Evolutionary conservation across 208 protist species (phyloP), one percentile per base, ranked within the genome.

Genomic region (Acanthamoeba castellanii): DNA sequence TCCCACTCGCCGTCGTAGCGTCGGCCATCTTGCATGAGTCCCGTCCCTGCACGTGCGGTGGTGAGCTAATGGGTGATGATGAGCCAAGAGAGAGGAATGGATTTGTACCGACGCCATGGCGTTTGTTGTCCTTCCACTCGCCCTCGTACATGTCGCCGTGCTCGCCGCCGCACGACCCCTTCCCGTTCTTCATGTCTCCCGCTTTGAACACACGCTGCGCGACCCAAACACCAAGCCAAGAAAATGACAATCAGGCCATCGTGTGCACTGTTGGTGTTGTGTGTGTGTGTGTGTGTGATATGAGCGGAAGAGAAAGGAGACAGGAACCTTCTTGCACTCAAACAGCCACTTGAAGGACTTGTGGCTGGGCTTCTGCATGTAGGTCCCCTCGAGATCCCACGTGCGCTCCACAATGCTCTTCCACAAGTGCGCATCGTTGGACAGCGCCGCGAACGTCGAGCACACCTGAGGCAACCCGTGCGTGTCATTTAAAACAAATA

Each of bases 1-100:
- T 87, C 78, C 78, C 78, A 87, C 78, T 87, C 78, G 25, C 78
- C 78, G 22, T 87, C 78, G 78, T 87, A 87, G 4, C 50, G 18
- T 20, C 78, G 5, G 20, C 78, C 78, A 22, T 87, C 78, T 32
- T 87, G 42, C 78, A 87, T 87, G 78, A 87, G 42, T 20, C 20
- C 78, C 47, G 32, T 61, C n/a, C 59, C 59, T 64, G 59, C 18
- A 14, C 47, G 47, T 52, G 47, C 47, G 7, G 47, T 52, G 47
- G 47, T 52, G 11, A 52, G 47, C n/a, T n/a, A 52, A 11, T 14
- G 47, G 11, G 47, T 52, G 47, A 52, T 14, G 7, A 52, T 14
- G 7, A 52, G 47, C 7, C 47, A 52, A 52, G 47, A 52, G 47
- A 11, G 47, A 11, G 47, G 47, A 52, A 11, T 14, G 47, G 47